Base-by-base conservation (phyloP, 2,329 filamentous ascomycete species). In the Cryoendolithus antarcticus region DNA sequence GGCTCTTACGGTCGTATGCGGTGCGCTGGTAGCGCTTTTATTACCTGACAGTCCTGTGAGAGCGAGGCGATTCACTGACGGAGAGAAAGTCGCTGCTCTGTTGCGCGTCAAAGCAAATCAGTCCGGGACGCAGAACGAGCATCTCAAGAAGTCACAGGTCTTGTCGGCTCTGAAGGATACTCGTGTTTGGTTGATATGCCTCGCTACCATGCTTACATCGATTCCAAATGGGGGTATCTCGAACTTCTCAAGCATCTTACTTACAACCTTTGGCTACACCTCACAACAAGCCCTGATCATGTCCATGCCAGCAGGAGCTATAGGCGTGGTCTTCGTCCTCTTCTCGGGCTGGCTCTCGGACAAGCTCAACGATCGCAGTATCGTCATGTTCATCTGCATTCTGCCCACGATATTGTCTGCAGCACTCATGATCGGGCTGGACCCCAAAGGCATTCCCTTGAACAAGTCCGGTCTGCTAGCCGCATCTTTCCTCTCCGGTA, bases 401-500 rank as follows among this genome's bases (percentile, higher is more conserved):
- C 42, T 80, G 2, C 77, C 77, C 32, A 71, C 79, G 62, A 60
- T 77, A 1, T 65, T 82, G n/a, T 76, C 82, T 42, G 70, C 79
- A 7, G 74, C 72, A 2, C 61, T 82, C 3, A 75, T 75, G 0
- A 53, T 74, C 3, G 55, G 60, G 9, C 64, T 61, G 47, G 53
- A 55, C 12, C 40, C 60, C 28, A 50, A 54, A 1, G 61, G 61
- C 3, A 27, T 27, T 27, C 24, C 24, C 24, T 27, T 27, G n/a
- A 74, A 74, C 48, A 72, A 70, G 43, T 64, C 62, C 2, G 79
- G 77, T 8, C 66, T 74, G 0, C 62, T 81, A 8, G 39, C 39
- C 8, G 78, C 78, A 0, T 82, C 79, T 54, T 83, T 82, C 57
- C 60, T 83, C 37, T 79, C 74, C 0, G 69, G 74, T 50, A 70